Conservation (phyloP, 2,329 filamentous ascomycete genomes). For the Penicillium occitanis region DNA sequence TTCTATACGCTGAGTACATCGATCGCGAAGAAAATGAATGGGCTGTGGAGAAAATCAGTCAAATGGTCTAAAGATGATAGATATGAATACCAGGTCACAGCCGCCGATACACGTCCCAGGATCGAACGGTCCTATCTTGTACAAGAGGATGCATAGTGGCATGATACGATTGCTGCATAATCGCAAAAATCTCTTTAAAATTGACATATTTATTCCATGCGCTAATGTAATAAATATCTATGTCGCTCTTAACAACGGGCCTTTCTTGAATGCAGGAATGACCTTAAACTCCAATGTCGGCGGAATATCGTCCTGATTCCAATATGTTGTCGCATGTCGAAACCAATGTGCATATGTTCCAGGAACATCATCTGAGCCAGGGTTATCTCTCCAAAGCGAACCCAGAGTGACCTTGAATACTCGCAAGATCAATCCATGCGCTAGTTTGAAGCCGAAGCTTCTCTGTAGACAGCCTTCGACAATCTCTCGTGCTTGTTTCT, state of each 20-base stretch:
- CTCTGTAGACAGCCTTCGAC: slow-evolving; percentile 52
- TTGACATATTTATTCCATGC: neutral
- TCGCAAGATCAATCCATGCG: slow-evolving; percentile 55
- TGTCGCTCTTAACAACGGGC: slow-evolving; percentile 11
- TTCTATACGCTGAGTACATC: neutral
- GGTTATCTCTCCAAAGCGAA: slow-evolving; percentile 54
- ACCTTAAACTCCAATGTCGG: slow-evolving; percentile 12
- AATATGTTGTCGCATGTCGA: slow-evolving; percentile 48
- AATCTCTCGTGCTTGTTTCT: slow-evolving; percentile 51
- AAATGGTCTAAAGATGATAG: neutral
- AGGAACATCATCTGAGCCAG: slow-evolving; percentile 50
- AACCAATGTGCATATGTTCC: slow-evolving; percentile 59
- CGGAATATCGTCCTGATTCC: slow-evolving; percentile 48
- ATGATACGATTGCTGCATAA: neutral
- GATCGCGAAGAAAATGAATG: neutral
- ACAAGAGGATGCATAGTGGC: neutral
- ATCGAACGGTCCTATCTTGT: neutral
- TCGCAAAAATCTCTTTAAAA: neutral
- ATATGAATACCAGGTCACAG: no score
- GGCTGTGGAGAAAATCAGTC: neutral
- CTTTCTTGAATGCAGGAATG: slow-evolving; percentile 13
- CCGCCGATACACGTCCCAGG: neutral
- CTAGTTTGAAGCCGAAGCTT: slow-evolving; percentile 58
- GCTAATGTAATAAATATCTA: no score
- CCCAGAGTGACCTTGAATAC: slow-evolving; percentile 54